These are phyloP conservation scores for Lentinula raphanica DNA, from an alignment of 768 basidiomycete genomes.

Conservation along the genomic window DNA sequence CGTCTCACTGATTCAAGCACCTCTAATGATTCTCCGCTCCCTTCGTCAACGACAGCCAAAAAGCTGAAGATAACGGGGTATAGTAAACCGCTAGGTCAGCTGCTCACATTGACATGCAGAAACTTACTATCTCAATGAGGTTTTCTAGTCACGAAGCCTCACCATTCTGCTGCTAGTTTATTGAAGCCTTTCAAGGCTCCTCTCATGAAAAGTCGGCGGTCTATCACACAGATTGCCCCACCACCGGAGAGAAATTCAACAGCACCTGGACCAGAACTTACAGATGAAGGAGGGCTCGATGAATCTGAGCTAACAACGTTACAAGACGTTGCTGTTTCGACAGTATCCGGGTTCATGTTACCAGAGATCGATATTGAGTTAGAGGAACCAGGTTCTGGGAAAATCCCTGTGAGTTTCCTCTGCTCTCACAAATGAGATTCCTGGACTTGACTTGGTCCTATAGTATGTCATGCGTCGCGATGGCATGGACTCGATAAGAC, in stretches of 20 bases:
- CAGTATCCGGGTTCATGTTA: neutral
- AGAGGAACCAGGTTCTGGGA: neutral
- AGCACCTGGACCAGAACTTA: neutral
- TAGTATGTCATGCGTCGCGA: neutral
- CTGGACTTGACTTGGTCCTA: neutral
- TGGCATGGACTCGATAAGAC: neutral
- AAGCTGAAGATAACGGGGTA: conserved; percentile 23
- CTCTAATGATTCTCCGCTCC: neutral
- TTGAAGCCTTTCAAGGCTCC: conserved; percentile 45
- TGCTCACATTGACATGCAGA: neutral
- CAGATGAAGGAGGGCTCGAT: neutral
- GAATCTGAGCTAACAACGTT: neutral
- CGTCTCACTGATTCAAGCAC: neutral
- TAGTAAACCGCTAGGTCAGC: conserved; percentile 26
- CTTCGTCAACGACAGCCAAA: neutral
- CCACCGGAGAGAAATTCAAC: neutral
- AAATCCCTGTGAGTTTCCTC: conserved; percentile 2
- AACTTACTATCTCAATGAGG: too few relatives aligned
- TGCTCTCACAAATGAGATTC: neutral
- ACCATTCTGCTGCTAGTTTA: conserved; percentile 31
- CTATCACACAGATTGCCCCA: neutral
- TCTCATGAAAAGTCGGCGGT: conserved; percentile 20
- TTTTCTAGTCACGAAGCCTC: conserved; percentile 43
- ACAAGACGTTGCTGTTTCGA: neutral
- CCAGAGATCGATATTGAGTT: neutral